phyloP scores from a whole-genome alignment of 257 asterid species.

The Anisodus tanguticus region DNA sequence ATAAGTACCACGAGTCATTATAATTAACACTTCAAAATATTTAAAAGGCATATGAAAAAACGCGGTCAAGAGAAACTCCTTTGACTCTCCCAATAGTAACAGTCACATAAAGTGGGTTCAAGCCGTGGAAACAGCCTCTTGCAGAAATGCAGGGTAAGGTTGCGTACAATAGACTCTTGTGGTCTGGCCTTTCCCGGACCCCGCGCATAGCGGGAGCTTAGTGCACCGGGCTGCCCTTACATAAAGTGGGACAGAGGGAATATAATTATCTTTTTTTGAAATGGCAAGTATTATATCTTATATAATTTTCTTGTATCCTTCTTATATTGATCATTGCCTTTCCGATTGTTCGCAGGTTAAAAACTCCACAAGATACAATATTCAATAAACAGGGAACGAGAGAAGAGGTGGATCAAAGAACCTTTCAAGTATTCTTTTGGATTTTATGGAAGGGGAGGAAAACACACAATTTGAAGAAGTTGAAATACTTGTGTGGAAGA shows the following conservation, averaged over 20 bases:
- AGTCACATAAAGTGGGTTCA: neutral
- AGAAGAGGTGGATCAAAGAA: neutral
- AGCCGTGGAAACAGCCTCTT: too few species aligned
- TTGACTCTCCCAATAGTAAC: neutral
- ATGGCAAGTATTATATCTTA: constrained; percentile 13
- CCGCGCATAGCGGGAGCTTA: too few species aligned
- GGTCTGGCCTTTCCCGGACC: too few species aligned
- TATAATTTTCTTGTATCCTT: constrained; percentile 9
- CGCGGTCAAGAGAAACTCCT: neutral
- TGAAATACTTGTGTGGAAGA: constrained; percentile 2
- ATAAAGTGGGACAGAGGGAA: neutral
- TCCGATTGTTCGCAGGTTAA: constrained; percentile 1
- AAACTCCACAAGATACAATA: neutral
- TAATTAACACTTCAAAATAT: neutral
- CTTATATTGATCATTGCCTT: neutral
- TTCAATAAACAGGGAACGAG: neutral
- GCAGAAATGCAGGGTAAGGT: too few species aligned
- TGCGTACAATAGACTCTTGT: too few species aligned
- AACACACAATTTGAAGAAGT: neutral
- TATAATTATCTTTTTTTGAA: constrained; percentile 5
- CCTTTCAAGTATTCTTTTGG: neutral
- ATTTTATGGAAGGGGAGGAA: constrained; percentile 17
- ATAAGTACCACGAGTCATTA: neutral
- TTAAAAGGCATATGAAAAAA: neutral
- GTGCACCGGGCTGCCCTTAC: too few species aligned